Percentiles rank a stretch among this genome's conserved stretches.
phyloP scores from a whole-genome alignment of 768 basidiomycete genomes.

The Xerocomus brunneocitrinus region DNA sequence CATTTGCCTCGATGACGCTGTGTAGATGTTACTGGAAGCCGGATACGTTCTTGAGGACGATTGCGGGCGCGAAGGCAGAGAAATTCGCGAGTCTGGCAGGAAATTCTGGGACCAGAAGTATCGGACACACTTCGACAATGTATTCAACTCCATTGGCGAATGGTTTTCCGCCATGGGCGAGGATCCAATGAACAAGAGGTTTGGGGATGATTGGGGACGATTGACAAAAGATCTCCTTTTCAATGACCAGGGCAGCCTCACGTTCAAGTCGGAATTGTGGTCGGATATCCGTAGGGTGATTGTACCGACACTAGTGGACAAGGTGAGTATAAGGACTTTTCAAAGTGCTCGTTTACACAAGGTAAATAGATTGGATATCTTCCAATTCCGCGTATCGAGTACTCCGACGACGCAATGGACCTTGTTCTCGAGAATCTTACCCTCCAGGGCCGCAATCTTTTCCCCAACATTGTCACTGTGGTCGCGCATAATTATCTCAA shows the following conservation, averaged over 20 bases:
- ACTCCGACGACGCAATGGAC: conserved; percentile 81
- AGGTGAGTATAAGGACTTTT: conserved; percentile 40
- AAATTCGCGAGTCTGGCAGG: conserved; percentile 67
- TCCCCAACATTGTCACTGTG: conserved; percentile 71
- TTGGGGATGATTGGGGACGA: conserved; percentile 80
- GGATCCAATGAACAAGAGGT: conserved; percentile 75
- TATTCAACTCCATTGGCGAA: conserved; percentile 63
- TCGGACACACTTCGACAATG: conserved; percentile 70
- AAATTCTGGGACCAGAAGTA: conserved; percentile 75
- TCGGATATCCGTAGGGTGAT: conserved; percentile 82
- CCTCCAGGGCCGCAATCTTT: conserved; percentile 80
- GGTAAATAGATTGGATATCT: conserved; percentile 60
- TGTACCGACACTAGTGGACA: conserved; percentile 69
- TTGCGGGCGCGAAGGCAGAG: conserved; percentile 58
- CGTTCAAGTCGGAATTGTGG: conserved; percentile 89
- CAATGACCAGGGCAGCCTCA: conserved; percentile 67
- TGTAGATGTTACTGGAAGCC: conserved; percentile 65
- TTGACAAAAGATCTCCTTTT: conserved; percentile 84
- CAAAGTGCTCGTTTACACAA: background rate
- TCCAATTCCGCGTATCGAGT: conserved; percentile 92
- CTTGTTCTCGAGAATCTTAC: conserved; percentile 93
- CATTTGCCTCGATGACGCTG: background rate
- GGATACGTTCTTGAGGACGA: conserved; percentile 84
- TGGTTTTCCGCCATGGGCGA: conserved; percentile 86
- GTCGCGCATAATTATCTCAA: conserved; percentile 81